Percentiles rank a stretch among this genome's conserved stretches.
phyloP scores from a whole-genome alignment of 352 stramenopile species.

The Peronospora belbahrii region DNA sequence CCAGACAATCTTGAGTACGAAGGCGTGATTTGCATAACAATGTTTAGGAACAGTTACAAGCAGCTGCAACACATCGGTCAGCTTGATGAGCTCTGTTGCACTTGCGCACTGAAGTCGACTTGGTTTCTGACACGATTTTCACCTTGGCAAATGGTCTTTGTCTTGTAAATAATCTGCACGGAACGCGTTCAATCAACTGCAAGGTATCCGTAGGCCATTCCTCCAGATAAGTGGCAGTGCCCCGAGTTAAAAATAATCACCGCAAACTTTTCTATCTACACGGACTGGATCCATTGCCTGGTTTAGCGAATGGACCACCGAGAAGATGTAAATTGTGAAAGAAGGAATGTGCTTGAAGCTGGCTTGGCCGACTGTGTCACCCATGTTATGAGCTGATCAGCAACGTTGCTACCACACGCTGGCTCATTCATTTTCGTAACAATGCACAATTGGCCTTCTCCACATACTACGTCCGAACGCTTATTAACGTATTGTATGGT shows the following conservation, averaged over 20 bases:
- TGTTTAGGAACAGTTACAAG: conserved; percentile 6
- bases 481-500: conserved; percentile 45
- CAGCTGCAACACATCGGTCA: conserved; percentile 1
- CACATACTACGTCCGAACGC: conserved; percentile 39
- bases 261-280: no score
- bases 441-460: conserved; percentile 55
- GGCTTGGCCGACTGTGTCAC: conserved; percentile 35
- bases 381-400: conserved; percentile 49
- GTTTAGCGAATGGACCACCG: not conserved
- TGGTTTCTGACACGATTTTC: conserved; percentile 4
- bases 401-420: conserved; percentile 55
- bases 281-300: not conserved
- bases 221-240: conserved; percentile 1
- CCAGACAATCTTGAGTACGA: conserved; percentile 39
- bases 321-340: conserved; percentile 28
- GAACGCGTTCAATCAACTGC: not conserved
- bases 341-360: conserved; percentile 42
- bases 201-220: conserved; percentile 1
- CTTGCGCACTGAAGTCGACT: not conserved
- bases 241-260: no score
- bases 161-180: not conserved
- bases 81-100: conserved; percentile 20
- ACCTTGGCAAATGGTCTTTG: no score
- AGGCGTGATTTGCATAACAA: conserved; percentile 46
- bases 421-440: conserved; percentile 45